These are phyloP conservation scores for Fusarium sp. DNA, from an alignment of 2,329 filamentous ascomycete genomes.

Conservation along the genomic window DNA sequence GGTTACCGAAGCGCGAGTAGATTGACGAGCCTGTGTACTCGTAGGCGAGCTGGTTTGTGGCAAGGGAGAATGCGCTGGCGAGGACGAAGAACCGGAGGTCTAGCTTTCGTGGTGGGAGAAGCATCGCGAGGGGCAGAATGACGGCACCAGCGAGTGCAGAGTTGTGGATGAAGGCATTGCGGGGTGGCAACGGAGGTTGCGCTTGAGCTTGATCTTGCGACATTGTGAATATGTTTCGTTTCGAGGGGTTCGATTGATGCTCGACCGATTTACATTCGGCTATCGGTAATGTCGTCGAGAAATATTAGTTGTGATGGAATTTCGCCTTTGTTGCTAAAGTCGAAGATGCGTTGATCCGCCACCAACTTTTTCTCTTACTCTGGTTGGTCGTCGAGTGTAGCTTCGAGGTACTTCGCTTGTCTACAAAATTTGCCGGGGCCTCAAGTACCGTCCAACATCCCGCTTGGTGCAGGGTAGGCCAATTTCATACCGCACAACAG, in stretches of 20 bases:
- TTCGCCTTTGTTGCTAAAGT: constrained; percentile 1
- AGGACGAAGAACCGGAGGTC: constrained; percentile 66
- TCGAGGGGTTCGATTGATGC: background rate
- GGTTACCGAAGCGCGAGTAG: constrained; percentile 60
- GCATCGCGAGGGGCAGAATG: constrained; percentile 61
- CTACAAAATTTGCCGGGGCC: background rate
- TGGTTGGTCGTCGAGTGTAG: constrained; percentile 9
- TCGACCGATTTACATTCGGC: background rate
- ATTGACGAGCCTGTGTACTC: constrained; percentile 69
- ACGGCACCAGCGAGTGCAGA: constrained; percentile 62
- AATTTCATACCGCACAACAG: background rate
- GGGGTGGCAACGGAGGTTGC: constrained; percentile 50
- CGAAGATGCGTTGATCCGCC: constrained; percentile 25
- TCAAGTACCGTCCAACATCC: background rate
- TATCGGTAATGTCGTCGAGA: background rate
- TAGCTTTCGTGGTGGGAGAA: constrained; percentile 64
- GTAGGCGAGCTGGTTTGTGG: constrained; percentile 67
- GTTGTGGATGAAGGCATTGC: constrained; percentile 59
- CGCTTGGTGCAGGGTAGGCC: background rate
- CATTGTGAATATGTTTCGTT: constrained; percentile 40
- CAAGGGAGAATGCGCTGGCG: constrained; percentile 63
- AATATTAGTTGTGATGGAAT: constrained; percentile 10
- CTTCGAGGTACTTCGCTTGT: background rate
- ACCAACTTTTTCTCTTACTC: constrained; percentile 32
- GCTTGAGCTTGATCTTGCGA: constrained; percentile 45